Evolutionary conservation across 345 rosid species (phyloP), one percentile per base, ranked within the genome.

Genomic region (Luvunga scandens): DNA sequence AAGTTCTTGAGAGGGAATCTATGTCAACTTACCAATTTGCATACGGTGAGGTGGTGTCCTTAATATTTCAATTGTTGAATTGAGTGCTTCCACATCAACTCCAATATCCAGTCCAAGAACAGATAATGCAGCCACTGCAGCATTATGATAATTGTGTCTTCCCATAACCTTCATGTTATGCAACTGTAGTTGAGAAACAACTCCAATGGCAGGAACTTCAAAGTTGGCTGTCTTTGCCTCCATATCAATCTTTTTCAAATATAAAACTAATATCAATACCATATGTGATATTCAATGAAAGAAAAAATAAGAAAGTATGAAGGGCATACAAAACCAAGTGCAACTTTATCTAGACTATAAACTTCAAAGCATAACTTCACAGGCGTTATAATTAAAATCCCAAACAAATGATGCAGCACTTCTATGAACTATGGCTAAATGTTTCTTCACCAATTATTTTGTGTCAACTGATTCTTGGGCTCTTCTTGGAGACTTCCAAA

Each of bases 101-200:
- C 84, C 81, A 42, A 81, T 65, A 72, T 81, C 80, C 65, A 84
- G 71, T 81, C 82, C 80, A 78, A 79, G 75, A 73, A 81, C 74
- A 50, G 84, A 71, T 78, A 84, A 78, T 78, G 87, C 87, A 60
- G 84, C 86, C 62, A 84, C 84, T 75, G 86, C 86, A 78, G 84
- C 82, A 69, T 84, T 78, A 24, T 24, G 55, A 48, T 78, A 81
- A 66, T 84, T 84, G 78, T 81, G 87, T 45, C 77, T 76, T 10
- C 82, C 87, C 33, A 68, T 61, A 76, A 63, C 69, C 75, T 76
- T 84, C 80, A 84, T 27, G 72, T 62, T 62, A 64, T 68, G 62
- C 66, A 81, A 72, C 48, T 81, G 71, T 61, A 84, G 28, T 62
- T 78, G 83, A 21, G 82, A 78, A 63, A 33, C 68, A 65, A 79